Evolutionary conservation across 805 yeast species (phyloP).

Genomic region (Nakazawaea sp.): DNA sequence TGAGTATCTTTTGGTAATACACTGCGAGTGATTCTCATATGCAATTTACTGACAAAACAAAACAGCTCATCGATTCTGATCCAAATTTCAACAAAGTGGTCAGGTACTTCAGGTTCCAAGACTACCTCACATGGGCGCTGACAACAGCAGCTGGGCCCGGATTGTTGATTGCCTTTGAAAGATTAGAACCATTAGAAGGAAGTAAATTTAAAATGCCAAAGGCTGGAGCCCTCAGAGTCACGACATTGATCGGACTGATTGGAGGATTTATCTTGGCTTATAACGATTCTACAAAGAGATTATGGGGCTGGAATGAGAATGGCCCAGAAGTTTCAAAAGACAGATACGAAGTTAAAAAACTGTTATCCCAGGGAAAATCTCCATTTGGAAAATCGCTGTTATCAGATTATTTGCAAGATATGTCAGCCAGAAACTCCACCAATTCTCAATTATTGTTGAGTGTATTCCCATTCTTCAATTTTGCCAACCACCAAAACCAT

Average conservation of each 20-base stretch:
- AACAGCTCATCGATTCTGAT: constrained; percentile 65
- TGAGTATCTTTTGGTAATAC: neutral
- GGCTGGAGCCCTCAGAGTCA: constrained; percentile 48
- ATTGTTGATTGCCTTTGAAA: constrained; percentile 35
- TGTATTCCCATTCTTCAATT: constrained; percentile 76
- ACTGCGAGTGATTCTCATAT: neutral
- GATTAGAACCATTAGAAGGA: constrained; percentile 40
- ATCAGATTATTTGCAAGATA: constrained; percentile 63
- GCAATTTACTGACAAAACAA: neutral
- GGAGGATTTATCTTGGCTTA: constrained; percentile 77
- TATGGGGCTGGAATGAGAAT: constrained; percentile 76
- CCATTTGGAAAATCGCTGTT: constrained; percentile 64
- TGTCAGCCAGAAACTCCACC: constrained; percentile 73
- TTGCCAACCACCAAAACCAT: constrained; percentile 75
- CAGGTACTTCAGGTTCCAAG: constrained; percentile 62
- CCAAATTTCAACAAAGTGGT: constrained; percentile 73
- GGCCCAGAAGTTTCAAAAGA: constrained; percentile 63
- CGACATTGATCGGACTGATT: constrained; percentile 53
- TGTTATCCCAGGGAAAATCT: constrained; percentile 55
- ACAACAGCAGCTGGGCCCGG: constrained; percentile 45
- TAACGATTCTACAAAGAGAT: constrained; percentile 59
- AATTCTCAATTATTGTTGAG: constrained; percentile 55
- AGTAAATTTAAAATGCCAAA: constrained; percentile 42
- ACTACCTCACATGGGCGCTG: constrained; percentile 44
- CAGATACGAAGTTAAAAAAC: constrained; percentile 63